phyloP scores from a whole-genome alignment of 352 stramenopile species.

The Halophytophthora polymorphica region DNA sequence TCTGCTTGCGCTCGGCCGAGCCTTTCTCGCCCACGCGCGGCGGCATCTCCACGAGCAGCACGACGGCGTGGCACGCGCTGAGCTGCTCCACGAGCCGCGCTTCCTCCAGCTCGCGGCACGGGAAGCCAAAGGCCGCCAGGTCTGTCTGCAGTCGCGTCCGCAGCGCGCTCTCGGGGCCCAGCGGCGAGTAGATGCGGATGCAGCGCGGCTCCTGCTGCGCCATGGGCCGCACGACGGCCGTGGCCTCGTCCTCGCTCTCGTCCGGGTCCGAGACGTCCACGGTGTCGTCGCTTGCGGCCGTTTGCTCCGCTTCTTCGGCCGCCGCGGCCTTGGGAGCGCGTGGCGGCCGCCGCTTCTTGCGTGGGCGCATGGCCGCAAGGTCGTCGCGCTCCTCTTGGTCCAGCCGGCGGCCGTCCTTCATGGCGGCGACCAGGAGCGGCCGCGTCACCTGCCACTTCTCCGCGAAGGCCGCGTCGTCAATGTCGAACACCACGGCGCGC shows the following conservation, averaged over 20 bases:
- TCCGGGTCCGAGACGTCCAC: background rate
- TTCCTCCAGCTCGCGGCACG: conserved; percentile 22
- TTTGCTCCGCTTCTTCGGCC: conserved; percentile 4
- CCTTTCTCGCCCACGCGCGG: conserved; percentile 14
- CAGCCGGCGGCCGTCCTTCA: conserved; percentile 39
- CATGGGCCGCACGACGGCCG: background rate
- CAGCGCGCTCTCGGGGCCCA: conserved; percentile 21
- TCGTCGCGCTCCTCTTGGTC: conserved; percentile 35
- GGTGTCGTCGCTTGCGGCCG: conserved; percentile 12
- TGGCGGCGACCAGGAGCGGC: conserved; percentile 45
- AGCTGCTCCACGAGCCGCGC: conserved; percentile 27
- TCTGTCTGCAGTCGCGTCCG: conserved; percentile 21
- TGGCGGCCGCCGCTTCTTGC: conserved; percentile 9
- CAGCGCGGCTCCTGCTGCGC: conserved; percentile 1
- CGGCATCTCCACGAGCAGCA: conserved; percentile 34
- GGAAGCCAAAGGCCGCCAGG: conserved; percentile 23
- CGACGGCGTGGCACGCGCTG: conserved; percentile 20
- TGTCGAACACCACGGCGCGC: conserved; percentile 47
- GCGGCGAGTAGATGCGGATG: conserved; percentile 28
- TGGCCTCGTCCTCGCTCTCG: background rate
- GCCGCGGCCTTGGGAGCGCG: background rate
- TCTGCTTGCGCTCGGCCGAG: conserved; percentile 22
- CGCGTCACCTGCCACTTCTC: conserved; percentile 40
- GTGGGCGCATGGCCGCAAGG: conserved; percentile 17
- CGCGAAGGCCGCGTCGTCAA: conserved; percentile 43